Evolutionary conservation across 208 protist genomes (phyloP).

Genomic region (Trypanosoma avium): DNA sequence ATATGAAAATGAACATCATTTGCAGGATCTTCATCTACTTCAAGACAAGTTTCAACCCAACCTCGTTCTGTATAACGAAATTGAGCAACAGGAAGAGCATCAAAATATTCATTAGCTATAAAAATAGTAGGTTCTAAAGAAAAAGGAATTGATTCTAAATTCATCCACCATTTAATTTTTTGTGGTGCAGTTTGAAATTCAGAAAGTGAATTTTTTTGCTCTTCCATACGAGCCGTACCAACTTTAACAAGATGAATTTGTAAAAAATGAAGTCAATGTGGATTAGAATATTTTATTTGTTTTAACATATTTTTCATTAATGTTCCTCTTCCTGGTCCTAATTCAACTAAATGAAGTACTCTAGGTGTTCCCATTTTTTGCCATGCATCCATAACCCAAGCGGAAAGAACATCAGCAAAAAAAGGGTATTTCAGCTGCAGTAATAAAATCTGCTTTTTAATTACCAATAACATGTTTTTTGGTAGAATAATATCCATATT

Average conservation of each 20-base stretch:
- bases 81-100: slow-evolving; percentile 91
- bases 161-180: slow-evolving; percentile 90
- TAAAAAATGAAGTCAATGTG: slow-evolving; percentile 89
- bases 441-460: slow-evolving; percentile 90
- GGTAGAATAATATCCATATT: slow-evolving; percentile 86
- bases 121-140: slow-evolving; percentile 86
- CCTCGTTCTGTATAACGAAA: slow-evolving; percentile 91
- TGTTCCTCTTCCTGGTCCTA: slow-evolving; percentile 84
- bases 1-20: slow-evolving; percentile 86
- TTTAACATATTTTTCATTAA: slow-evolving; percentile 89
- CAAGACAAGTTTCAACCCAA: slow-evolving; percentile 91
- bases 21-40: slow-evolving; percentile 85
- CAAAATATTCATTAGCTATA: slow-evolving; percentile 91
- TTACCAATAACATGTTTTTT: slow-evolving; percentile 88
- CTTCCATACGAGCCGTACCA: slow-evolving; percentile 73
- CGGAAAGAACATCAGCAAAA: slow-evolving; percentile 88
- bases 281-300: slow-evolving; percentile 82
- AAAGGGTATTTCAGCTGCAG: slow-evolving; percentile 89
- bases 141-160: slow-evolving; percentile 80
- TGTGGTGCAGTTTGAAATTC: slow-evolving; percentile 84
- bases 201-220: slow-evolving; percentile 78
- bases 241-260: slow-evolving; percentile 88
- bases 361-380: slow-evolving; percentile 91
- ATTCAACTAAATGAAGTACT: slow-evolving; percentile 87
- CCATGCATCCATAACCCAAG: slow-evolving; percentile 90